Percentiles rank a stretch among this genome's conserved stretches.
Evolutionary conservation across 305 asterid species (phyloP).

Genomic region (Euphrasia arctica): DNA sequence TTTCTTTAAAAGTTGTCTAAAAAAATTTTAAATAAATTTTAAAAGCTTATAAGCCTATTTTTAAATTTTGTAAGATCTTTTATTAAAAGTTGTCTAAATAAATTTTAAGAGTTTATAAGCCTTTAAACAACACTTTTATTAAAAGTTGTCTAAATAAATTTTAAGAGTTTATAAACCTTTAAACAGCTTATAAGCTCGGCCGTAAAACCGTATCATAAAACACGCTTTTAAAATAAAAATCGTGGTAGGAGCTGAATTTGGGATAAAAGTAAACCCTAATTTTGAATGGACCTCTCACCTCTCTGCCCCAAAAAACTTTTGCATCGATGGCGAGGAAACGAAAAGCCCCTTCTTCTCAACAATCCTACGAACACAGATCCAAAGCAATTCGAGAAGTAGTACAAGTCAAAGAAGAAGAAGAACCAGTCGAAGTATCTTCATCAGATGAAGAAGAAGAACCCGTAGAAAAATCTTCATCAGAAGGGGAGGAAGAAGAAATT

Average conservation of each 20-base stretch:
- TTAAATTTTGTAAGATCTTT: too few relatives aligned
- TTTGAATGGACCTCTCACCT: neutral
- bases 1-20: too few relatives aligned
- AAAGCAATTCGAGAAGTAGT: constrained; percentile 25
- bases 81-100: too few relatives aligned
- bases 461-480: neutral
- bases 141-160: too few relatives aligned
- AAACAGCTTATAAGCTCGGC: too few relatives aligned
- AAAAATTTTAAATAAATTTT: too few relatives aligned
- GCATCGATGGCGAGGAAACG: constrained; percentile 62
- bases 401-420: constrained; percentile 16
- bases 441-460: neutral
- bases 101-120: too few relatives aligned
- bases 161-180: too few relatives aligned
- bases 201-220: too few relatives aligned
- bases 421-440: neutral
- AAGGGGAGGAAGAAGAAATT: constrained; percentile 22
- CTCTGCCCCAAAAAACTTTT: constrained; percentile 10
- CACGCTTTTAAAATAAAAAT: too few relatives aligned
- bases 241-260: neutral
- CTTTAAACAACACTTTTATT: too few relatives aligned
- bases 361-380: constrained; percentile 28
- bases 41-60: too few relatives aligned
- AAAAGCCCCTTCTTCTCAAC: constrained; percentile 40
- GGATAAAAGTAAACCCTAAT: neutral